Percentiles rank a stretch among this genome's conserved stretches.
phyloP scores from a whole-genome alignment of 257 asterid species.

The Buddleja alternifolia region DNA sequence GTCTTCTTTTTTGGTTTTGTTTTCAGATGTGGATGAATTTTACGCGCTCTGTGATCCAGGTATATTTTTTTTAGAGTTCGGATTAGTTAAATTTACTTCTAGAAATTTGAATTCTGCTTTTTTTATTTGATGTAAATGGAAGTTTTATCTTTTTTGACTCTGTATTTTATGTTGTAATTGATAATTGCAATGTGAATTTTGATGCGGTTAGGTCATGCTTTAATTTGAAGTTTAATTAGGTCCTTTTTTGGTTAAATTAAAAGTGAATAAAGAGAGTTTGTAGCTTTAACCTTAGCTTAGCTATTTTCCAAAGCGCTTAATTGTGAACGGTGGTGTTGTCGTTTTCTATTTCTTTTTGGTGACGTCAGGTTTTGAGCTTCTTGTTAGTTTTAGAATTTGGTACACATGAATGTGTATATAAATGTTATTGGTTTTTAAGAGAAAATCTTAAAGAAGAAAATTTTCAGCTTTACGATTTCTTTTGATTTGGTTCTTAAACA shows the following conservation, averaged over 20 bases:
- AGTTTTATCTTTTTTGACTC: slow-evolving; percentile 24
- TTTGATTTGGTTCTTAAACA: not conserved
- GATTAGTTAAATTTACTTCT: slow-evolving; percentile 23
- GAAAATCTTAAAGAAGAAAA: not conserved
- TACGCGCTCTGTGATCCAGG: slow-evolving; percentile 97
- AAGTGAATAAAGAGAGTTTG: slow-evolving; percentile 1
- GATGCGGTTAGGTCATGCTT: not conserved
- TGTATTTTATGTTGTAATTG: slow-evolving; percentile 10
- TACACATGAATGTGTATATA: not conserved
- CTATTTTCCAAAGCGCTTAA: not conserved
- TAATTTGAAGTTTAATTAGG: not conserved
- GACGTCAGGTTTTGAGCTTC: slow-evolving; percentile 5
- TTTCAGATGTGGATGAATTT: slow-evolving; percentile 90
- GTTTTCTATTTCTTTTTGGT: not conserved
- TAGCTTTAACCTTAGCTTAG: slow-evolving; percentile 9
- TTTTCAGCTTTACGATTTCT: slow-evolving; percentile 6
- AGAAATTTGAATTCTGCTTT: slow-evolving; percentile 8
- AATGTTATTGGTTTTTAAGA: not conserved
- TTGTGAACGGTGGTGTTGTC: slow-evolving; percentile 3
- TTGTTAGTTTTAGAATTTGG: not conserved
- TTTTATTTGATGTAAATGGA: not conserved
- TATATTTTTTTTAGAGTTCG: slow-evolving; percentile 36
- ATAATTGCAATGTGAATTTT: slow-evolving; percentile 12
- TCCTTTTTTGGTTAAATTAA: not conserved
- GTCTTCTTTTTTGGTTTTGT: not conserved